Evolutionary conservation across 495 filamentous ascomycete species (phyloP).

Genomic region (Annulohypoxylon nitens): DNA sequence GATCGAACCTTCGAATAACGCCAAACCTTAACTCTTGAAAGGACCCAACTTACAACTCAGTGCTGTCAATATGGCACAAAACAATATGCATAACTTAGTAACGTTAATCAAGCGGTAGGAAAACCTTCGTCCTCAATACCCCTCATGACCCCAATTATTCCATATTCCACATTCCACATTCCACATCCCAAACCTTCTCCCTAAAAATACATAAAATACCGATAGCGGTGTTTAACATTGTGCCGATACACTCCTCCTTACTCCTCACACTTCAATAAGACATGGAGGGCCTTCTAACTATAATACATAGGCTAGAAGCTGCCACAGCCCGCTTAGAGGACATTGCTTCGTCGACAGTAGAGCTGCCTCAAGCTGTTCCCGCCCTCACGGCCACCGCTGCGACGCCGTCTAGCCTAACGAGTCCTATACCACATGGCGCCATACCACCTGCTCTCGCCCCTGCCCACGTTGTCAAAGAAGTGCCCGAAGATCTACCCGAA

Average conservation of each 20-base stretch:
- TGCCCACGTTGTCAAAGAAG: slow-evolving; percentile 46
- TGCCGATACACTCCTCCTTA: not conserved
- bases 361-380: slow-evolving; percentile 64
- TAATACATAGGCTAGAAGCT: slow-evolving; percentile 87
- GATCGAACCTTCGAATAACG: slow-evolving; percentile 29
- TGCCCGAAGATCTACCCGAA: slow-evolving; percentile 73
- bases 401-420: slow-evolving; percentile 49
- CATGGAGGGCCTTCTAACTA: slow-evolving; percentile 41
- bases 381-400: slow-evolving; percentile 54
- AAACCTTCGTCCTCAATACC: not conserved
- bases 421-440: slow-evolving; percentile 49
- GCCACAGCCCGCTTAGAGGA: slow-evolving; percentile 97
- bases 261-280: not conserved
- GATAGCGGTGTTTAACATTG: not conserved
- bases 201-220: not conserved
- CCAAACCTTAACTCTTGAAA: slow-evolving; percentile 14
- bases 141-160: not conserved
- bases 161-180: not conserved
- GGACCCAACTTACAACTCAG: slow-evolving; percentile 2
- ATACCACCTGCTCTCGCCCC: slow-evolving; percentile 50
- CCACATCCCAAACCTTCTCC: not conserved
- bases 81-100: slow-evolving; percentile 94
- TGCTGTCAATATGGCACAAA: slow-evolving; percentile 62
- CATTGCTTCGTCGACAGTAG: slow-evolving; percentile 81
- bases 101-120: slow-evolving; percentile 97